These are phyloP conservation scores for Lachnellula suecica DNA, from an alignment of 2,329 filamentous ascomycete species.

Conservation along the genomic window DNA sequence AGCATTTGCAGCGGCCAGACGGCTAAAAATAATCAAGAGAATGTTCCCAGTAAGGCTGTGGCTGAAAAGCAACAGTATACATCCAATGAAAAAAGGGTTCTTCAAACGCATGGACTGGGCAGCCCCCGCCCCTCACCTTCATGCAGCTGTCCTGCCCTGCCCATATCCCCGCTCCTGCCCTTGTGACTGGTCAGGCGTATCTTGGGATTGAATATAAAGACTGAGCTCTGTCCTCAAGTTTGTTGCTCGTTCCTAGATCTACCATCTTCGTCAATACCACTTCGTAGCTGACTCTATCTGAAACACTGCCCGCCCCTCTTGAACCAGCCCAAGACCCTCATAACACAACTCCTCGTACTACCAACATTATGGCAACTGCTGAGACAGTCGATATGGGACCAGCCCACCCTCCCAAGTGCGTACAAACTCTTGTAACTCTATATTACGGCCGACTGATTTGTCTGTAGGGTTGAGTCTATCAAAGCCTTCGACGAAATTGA, in stretches of 20 bases:
- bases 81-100: neutral
- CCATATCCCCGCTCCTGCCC: neutral
- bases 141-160: slow-evolving; percentile 2
- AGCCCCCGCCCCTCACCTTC: slow-evolving; percentile 1
- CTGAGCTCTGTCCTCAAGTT: neutral
- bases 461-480: slow-evolving; percentile 47
- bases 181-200: neutral
- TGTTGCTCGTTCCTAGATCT: too few species aligned
- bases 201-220: neutral
- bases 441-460: neutral
- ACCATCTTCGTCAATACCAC: too few species aligned
- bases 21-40: neutral
- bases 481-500: slow-evolving; percentile 49
- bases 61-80: neutral
- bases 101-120: slow-evolving; percentile 7
- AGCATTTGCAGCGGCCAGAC: neutral
- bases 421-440: slow-evolving; percentile 14
- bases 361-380: slow-evolving; percentile 31
- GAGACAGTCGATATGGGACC: slow-evolving; percentile 51
- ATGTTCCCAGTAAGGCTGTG: neutral
- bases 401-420: slow-evolving; percentile 41
- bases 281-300: too few species aligned
- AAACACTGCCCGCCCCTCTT: too few species aligned
- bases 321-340: neutral
- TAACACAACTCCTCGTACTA: neutral